These are phyloP conservation scores for Eucalyptus curtisii DNA, from an alignment of 345 rosid species.

Conservation along the genomic window DNA sequence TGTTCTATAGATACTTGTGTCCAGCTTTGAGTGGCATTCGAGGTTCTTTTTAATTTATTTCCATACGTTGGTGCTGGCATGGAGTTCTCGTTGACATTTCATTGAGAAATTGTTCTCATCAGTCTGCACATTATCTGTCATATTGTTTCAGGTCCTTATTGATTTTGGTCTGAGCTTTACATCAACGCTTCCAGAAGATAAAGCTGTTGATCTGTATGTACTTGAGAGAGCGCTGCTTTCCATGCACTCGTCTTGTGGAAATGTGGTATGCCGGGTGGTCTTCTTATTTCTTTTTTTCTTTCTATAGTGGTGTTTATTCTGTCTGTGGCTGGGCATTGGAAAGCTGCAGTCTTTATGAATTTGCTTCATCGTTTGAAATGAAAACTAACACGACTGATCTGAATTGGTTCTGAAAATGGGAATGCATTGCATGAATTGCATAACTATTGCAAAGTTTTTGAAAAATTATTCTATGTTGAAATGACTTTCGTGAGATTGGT, in stretches of 20 bases:
- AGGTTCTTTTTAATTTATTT: neutral
- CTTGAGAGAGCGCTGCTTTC: constrained; percentile 92
- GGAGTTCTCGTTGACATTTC: neutral
- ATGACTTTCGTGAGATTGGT: neutral
- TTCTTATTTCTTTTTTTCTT: neutral
- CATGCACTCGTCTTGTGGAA: constrained; percentile 94
- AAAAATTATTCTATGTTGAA: neutral
- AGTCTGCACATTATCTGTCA: neutral
- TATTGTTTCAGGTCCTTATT: constrained; percentile 52
- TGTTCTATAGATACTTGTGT: neutral
- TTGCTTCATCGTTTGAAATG: neutral
- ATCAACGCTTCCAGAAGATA: constrained; percentile 89
- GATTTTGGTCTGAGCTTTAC: constrained; percentile 96
- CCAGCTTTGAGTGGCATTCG: neutral
- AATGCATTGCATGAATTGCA: neutral
- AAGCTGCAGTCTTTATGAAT: neutral
- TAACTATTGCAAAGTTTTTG: neutral
- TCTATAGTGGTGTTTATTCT: neutral
- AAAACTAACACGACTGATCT: neutral
- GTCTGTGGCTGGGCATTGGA: neutral
- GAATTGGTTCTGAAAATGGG: neutral
- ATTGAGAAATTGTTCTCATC: neutral
- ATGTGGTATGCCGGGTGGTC: constrained; percentile 58
- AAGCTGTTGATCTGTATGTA: constrained; percentile 90
- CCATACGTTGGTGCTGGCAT: neutral